Conservation (phyloP, 176 grass and related monocot genomes). For the Hordeum marinum region DNA sequence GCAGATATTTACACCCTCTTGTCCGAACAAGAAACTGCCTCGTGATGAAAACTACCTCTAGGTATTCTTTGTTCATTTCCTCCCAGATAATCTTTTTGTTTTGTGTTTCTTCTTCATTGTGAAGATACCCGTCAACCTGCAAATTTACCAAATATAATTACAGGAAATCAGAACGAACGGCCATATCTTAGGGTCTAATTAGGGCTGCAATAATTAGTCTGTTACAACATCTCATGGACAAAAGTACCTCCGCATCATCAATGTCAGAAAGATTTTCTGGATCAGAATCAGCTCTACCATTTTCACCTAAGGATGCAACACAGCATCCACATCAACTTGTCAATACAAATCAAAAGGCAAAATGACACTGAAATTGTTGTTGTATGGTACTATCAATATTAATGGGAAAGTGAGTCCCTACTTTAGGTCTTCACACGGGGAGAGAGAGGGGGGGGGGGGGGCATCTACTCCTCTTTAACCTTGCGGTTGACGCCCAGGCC, state of each 20-base stretch:
- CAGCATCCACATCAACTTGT: conserved; percentile 16
- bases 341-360: background rate
- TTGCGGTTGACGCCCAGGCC: too few relatives aligned
- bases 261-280: conserved; percentile 78
- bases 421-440: too few relatives aligned
- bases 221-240: background rate
- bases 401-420: too few relatives aligned
- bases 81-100: conserved; percentile 95
- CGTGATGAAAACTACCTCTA: conserved; percentile 57
- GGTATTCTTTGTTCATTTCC: conserved; percentile 98
- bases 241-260: conserved; percentile 77
- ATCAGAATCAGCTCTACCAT: conserved; percentile 35
- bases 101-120: conserved; percentile 84
- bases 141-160: conserved; percentile 5
- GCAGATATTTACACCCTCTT: background rate
- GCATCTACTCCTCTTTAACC: too few relatives aligned
- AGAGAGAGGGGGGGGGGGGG: too few relatives aligned
- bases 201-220: background rate
- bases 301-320: conserved; percentile 44
- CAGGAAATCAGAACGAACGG: background rate
- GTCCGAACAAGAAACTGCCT: conserved; percentile 17
- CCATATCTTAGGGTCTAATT: background rate
- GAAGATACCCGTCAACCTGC: conserved; percentile 74
- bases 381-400: background rate
- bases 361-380: background rate